Conservation (phyloP, 2,329 filamentous ascomycete species). For the Madurella fahalii region DNA sequence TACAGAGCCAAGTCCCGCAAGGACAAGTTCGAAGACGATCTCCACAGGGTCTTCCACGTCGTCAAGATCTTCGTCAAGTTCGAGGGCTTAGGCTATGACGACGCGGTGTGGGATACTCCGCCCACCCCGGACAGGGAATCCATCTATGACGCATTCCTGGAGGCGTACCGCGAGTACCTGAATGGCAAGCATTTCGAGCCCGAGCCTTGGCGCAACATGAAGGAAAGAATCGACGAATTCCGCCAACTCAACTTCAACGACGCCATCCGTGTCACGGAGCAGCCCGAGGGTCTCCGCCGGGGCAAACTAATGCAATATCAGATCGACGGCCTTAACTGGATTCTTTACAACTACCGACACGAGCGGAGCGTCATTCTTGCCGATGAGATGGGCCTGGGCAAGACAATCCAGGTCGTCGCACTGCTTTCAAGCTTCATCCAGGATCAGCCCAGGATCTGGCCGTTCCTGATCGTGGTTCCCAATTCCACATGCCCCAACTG, state of each 20-base stretch:
- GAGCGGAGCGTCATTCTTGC: conserved; percentile 85
- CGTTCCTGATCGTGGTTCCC: conserved; percentile 88
- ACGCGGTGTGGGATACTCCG: conserved; percentile 83
- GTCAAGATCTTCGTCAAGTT: conserved; percentile 80
- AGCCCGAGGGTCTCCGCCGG: conserved; percentile 69
- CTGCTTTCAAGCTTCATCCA: conserved; percentile 71
- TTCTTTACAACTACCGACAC: conserved; percentile 83
- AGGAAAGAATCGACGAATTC: conserved; percentile 63
- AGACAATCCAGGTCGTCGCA: conserved; percentile 89
- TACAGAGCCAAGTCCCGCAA: conserved; percentile 47
- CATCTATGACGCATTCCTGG: conserved; percentile 73
- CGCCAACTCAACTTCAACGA: conserved; percentile 61
- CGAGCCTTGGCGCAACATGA: conserved; percentile 56
- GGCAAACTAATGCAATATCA: conserved; percentile 93
- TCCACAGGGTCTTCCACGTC: conserved; percentile 68
- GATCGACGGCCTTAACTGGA: conserved; percentile 88
- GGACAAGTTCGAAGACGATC: conserved; percentile 63
- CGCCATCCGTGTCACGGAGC: conserved; percentile 62
- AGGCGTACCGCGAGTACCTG: conserved; percentile 83
- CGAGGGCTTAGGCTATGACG: conserved; percentile 86
- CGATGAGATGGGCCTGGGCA: conserved; percentile 97
- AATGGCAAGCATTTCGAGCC: conserved; percentile 66
- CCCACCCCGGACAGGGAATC: conserved; percentile 61
- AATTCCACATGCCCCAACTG: conserved; percentile 97
- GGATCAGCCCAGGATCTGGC: conserved; percentile 70